Evolutionary conservation across 1,284 basidiomycete species (phyloP), one percentile per base, ranked within the genome.

Genomic region (Cutaneotrichosporon sp.): DNA sequence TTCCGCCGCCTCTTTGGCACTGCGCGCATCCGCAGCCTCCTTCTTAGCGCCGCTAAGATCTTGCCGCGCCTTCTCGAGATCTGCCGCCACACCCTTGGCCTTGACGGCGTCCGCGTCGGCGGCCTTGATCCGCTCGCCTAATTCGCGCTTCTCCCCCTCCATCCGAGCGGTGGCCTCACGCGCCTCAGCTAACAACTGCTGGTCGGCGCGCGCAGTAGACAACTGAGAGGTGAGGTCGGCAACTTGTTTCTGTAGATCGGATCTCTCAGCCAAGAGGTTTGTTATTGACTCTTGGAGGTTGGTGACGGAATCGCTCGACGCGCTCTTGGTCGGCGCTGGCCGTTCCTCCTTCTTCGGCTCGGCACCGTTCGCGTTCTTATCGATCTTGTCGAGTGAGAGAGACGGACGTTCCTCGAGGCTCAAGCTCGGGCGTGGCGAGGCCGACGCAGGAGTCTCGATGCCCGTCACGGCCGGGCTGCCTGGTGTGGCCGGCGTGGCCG

Each of bases 241-340:
- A 11, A 80, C 50, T 50, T 76, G 71, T 16, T 64, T 21, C 66
- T 75, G 73, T 9, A 79, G 71, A 22, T 76, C 72, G 11, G 72
- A 62, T 10, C 77, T 69, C 52, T 79, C 77, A 18, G 72, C 68
- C 11, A 76, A 73, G n/a, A 80, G 72, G 8, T 72, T 64, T 0
- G 78, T 72, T 22, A 78, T 69, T 7, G 78, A 76, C 59, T 77
- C 59, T 59, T 76, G 76, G 1, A 76, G 69, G 42, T 71, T 72
- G 52, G 66, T 47, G 1, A 60, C 42, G 7, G 60, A 61, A 10
- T 61, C 52, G 8, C 18, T 47, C 42, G 60, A 46, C 5, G n/a
- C 9, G 9, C 13, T 26, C 30, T 55, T 56, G n/a, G 26, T 16
- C 6, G 30, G n/a, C 8, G 52, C 10, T 7, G 58, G 50, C 22